Base-by-base conservation (phyloP, 2,329 filamentous ascomycete genomes). In the Neofusicoccum sp. region DNA sequence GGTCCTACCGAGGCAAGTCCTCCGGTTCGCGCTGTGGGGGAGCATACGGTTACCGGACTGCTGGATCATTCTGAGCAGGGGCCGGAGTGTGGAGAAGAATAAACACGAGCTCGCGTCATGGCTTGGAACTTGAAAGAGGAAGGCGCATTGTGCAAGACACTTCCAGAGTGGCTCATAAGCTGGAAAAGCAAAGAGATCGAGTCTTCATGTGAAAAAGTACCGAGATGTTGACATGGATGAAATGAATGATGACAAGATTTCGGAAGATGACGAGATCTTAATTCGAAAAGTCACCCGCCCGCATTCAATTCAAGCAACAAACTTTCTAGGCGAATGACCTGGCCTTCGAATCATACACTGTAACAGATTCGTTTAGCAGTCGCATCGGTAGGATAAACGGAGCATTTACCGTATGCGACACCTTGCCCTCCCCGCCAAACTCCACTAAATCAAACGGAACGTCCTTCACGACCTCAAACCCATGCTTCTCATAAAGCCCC, bases 401-500 rank as follows among this genome's bases (percentile, higher is more conserved):
- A 37, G 5, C 9, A 70, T 73, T 74, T 36, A 76, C 74, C 60
- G 70, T 71, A 54, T 74, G 73, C 7, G 56, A 56, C 41, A 75
- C 62, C 14, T 64, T 64, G 6, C 71, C 69, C 4, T 71, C 66
- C 4, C 69, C 71, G 7, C 71, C 74, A 56, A 67, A 73, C 49
- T 67, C 66, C 36, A 56, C 70, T 68, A 75, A 58, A 65, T 77
- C 73, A 50, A 77, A 37, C n/a, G 63, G 63, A 16, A 74, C 64
- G 16, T 67, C 64, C 58, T 65, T 70, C 1, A 72, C 67, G n/a
- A 54, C 41, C 60, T 69, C 65, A 48, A 75, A 77, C 0, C 73
- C 74, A 67, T 67, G 70, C 33, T 69, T 66, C 54, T 68, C 67
- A 67, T 77, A 77, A 65, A 77, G 65, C 3, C 71, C 71, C 56